Base-by-base conservation (phyloP, 768 basidiomycete genomes). In the Harrya chromipes region DNA sequence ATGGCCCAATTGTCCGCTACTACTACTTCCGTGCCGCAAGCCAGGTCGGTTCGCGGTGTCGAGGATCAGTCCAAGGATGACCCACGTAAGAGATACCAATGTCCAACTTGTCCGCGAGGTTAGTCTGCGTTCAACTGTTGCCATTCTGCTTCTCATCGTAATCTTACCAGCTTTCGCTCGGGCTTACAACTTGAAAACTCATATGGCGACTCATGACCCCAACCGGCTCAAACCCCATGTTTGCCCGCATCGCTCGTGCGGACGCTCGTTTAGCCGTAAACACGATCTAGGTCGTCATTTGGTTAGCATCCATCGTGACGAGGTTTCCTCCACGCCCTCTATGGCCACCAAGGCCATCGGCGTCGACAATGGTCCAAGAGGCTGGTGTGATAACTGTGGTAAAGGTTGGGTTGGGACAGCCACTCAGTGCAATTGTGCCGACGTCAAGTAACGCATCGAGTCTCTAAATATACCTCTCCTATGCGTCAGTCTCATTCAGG, bases 161-260 rank as follows among this genome's bases (percentile, higher is more conserved):
- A 4, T 26, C 26, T 34, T 54, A 26, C 46, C 50, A 88, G 94
- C 88, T 1, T 97, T 97, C 59, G 94, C 93, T 11, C 77, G 94
- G 23, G 92, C 92, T 3, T 97, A 90, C 70, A 97, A 97, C 61
- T 71, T 97, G 50, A 97, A 97, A 74, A 94, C 94, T 0, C 94
- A 97, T 68, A 84, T 90, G 80, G 87, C 87, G 21, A 97, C 94
- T 4, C 94, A 97, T 69, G 91, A 95, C 65, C 94, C 94, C 20
- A 85, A 90, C 68, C 79, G 94, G 52, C 72, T 85, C 43, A 97
- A 95, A 73, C 91, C 92, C 6, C 87, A 91, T 64, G 79, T 84
- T 39, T 97, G 94, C 68, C 87, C 86, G 37, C 90, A 95, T 69
- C 75, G 80, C 37, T 80, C 83, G 3, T 97, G 94, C 54, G 87